phyloP scores from a whole-genome alignment of 2,329 filamentous ascomycete species.

The Penicillium sp. region DNA sequence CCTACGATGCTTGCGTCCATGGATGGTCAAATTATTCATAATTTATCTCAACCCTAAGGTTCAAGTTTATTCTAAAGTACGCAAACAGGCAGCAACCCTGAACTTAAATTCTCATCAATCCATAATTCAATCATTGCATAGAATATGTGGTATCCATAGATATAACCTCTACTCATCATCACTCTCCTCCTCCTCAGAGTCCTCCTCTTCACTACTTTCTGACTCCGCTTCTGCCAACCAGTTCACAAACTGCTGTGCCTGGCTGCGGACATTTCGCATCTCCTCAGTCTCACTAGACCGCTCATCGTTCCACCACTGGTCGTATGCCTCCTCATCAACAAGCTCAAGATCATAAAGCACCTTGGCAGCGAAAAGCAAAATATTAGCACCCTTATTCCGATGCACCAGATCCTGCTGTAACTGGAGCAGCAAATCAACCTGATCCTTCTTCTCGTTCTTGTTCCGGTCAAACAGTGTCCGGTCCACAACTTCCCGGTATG shows the following conservation, averaged over 20 bases:
- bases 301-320: conserved; percentile 83
- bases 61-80: too few species aligned
- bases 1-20: too few species aligned
- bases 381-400: conserved; percentile 60
- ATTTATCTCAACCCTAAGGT: too few species aligned
- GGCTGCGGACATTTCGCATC: conserved; percentile 68
- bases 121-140: neutral
- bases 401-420: conserved; percentile 77
- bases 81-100: neutral
- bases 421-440: conserved; percentile 80
- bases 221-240: conserved; percentile 77
- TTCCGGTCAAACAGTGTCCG: conserved; percentile 60
- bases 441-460: conserved; percentile 59
- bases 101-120: neutral
- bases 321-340: conserved; percentile 82
- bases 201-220: conserved; percentile 53
- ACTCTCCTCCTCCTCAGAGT: conserved; percentile 36
- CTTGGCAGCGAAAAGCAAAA: conserved; percentile 77
- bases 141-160: neutral
- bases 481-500: conserved; percentile 62
- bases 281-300: conserved; percentile 66
- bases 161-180: conserved; percentile 7
- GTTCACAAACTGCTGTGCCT: conserved; percentile 77
- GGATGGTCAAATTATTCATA: too few species aligned
- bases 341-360: conserved; percentile 82